Evolutionary conservation across 2,329 filamentous ascomycete species (phyloP).

Genomic region (Hymenoscyphus fraxineus): DNA sequence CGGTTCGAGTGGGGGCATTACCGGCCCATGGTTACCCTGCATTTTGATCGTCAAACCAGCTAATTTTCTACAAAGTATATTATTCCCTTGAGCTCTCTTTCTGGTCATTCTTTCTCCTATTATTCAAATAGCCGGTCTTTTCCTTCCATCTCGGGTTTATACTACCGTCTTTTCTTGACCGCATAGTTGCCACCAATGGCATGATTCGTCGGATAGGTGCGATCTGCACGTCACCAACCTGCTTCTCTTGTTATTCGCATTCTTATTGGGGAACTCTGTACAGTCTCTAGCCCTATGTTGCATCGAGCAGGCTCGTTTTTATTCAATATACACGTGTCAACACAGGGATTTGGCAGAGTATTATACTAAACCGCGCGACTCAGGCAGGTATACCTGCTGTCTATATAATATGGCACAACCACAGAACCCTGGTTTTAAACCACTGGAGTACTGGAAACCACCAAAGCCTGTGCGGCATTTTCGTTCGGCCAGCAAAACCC

Average conservation of each 20-base stretch:
- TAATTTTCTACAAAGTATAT: background rate
- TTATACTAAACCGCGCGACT: background rate
- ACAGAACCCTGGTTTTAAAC: conserved; percentile 11
- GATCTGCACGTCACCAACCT: background rate
- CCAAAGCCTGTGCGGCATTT: conserved; percentile 25
- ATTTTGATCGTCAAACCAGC: background rate
- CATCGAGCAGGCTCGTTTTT: background rate
- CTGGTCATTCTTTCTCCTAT: background rate
- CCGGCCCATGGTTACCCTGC: background rate
- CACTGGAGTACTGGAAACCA: conserved; percentile 29
- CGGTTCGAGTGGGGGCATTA: background rate
- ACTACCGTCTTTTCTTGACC: background rate
- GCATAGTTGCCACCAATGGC: background rate
- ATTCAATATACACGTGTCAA: background rate
- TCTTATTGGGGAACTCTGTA: background rate
- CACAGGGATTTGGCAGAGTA: background rate
- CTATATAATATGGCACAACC: conserved; percentile 13
- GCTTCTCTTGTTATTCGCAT: background rate
- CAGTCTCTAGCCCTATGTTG: background rate
- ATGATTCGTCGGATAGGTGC: background rate
- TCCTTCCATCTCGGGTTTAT: background rate
- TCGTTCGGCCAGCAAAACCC: conserved; percentile 18
- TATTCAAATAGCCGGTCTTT: background rate
- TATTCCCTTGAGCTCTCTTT: background rate
- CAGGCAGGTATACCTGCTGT: background rate